A percentile compares a stretch with the other conserved stretches of the same genome.
These are phyloP conservation scores for Gossypium trilobum DNA, from an alignment of 441 rosid species.

Conservation along the genomic window DNA sequence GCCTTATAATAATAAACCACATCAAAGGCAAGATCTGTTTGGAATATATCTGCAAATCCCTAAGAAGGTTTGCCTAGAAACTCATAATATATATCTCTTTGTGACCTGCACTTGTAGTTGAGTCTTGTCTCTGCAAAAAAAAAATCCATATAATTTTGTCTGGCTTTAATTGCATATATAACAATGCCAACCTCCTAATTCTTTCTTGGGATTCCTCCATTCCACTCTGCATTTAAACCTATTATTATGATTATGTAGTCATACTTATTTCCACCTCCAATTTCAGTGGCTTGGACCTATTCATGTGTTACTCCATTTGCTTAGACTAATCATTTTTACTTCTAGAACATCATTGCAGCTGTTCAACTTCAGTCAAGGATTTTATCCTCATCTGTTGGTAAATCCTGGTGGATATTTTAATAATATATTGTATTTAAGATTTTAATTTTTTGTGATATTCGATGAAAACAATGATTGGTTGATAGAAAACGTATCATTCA, in stretches of 20 bases:
- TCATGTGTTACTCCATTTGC: neutral
- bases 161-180: slow-evolving; percentile 39
- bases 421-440: neutral
- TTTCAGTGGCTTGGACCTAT: slow-evolving; percentile 12
- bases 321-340: slow-evolving; percentile 25
- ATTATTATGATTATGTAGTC: no score
- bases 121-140: no score
- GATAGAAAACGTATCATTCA: neutral
- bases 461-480: neutral
- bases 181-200: slow-evolving; percentile 56
- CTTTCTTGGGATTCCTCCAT: slow-evolving; percentile 69
- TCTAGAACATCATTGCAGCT: neutral
- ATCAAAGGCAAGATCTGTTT: slow-evolving; percentile 27
- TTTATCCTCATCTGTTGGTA: neutral
- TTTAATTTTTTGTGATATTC: neutral
- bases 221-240: no score
- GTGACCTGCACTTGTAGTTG: no score
- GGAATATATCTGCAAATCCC: slow-evolving; percentile 40
- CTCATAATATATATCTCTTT: neutral
- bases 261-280: slow-evolving; percentile 4
- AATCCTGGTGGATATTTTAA: no score
- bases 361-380: neutral
- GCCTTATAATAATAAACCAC: slow-evolving; percentile 7
- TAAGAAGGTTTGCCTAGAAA: slow-evolving; percentile 34
- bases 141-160: slow-evolving; percentile 34